These are phyloP conservation scores for Pyrenophora teres DNA, from an alignment of 2,329 filamentous ascomycete genomes.

Conservation along the genomic window DNA sequence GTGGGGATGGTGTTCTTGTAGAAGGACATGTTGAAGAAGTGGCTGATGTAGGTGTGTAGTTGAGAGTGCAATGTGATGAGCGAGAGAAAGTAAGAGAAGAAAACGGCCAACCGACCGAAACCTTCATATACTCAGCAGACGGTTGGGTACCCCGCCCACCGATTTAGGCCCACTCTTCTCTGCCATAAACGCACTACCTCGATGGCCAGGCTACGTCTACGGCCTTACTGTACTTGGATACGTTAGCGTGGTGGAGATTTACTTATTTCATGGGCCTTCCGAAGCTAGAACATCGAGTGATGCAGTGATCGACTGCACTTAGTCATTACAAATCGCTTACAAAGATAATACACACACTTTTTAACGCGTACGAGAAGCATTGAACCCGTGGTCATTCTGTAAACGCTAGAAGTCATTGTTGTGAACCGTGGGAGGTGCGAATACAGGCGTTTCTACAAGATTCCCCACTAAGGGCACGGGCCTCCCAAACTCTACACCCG, in stretches of 20 bases:
- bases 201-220: too few relatives aligned
- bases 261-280: not conserved
- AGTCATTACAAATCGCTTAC: too few relatives aligned
- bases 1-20: constrained; percentile 23
- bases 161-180: too few relatives aligned
- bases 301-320: too few relatives aligned
- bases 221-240: not conserved
- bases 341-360: too few relatives aligned
- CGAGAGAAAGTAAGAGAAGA: not conserved
- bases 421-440: not conserved
- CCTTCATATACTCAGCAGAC: not conserved
- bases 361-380: too few relatives aligned
- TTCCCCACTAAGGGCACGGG: constrained; percentile 9
- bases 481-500: constrained; percentile 9
- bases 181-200: too few relatives aligned
- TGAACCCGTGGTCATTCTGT: not conserved
- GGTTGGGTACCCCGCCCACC: not conserved
- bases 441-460: not conserved
- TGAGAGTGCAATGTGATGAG: not conserved
- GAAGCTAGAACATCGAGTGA: not conserved
- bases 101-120: not conserved
- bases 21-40: constrained; percentile 21
- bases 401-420: not conserved
- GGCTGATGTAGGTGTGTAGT: not conserved
- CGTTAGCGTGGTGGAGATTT: not conserved